Conservation (phyloP, 2,329 filamentous ascomycete genomes). For the Exserohilum rostratum region DNA sequence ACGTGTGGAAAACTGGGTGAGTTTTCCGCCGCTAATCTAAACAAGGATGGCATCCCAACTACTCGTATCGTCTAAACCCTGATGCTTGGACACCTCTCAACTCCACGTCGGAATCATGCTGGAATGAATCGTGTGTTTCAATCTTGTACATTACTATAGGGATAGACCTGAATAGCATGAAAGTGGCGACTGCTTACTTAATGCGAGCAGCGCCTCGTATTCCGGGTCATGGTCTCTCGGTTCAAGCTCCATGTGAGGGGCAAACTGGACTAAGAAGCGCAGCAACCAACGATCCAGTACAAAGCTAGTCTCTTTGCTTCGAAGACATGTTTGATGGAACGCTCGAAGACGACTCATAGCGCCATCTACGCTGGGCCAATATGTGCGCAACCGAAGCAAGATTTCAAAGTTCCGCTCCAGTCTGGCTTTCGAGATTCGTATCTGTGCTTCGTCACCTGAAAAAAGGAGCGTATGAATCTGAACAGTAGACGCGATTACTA, state of each 20-base stretch:
- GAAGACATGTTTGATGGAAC: constrained; percentile 33
- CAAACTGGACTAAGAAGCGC: constrained; percentile 34
- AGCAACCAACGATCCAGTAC: constrained; percentile 33
- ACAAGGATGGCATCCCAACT: neutral
- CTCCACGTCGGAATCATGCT: neutral
- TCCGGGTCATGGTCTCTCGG: constrained; percentile 34
- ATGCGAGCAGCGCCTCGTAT: constrained; percentile 29
- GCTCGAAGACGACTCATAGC: constrained; percentile 34
- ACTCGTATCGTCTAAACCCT: neutral
- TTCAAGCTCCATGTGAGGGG: constrained; percentile 34
- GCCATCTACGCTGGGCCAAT: constrained; percentile 33
- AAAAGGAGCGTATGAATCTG: constrained; percentile 33
- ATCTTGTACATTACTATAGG: neutral
- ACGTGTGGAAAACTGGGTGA: constrained; percentile 15
- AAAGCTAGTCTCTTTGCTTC: constrained; percentile 35
- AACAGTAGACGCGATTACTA: constrained; percentile 32
- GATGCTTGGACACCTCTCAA: neutral
- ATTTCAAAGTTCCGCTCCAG: constrained; percentile 35
- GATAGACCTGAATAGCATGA: constrained; percentile 30
- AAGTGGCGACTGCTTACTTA: constrained; percentile 31
- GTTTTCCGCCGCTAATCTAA: constrained; percentile 29
- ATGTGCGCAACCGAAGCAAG: constrained; percentile 25
- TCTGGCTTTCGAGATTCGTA: constrained; percentile 28
- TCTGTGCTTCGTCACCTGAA: constrained; percentile 26
- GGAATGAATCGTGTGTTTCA: neutral